Conservation (phyloP, 179 eudicot species). For the Patellifolia procumbens region DNA sequence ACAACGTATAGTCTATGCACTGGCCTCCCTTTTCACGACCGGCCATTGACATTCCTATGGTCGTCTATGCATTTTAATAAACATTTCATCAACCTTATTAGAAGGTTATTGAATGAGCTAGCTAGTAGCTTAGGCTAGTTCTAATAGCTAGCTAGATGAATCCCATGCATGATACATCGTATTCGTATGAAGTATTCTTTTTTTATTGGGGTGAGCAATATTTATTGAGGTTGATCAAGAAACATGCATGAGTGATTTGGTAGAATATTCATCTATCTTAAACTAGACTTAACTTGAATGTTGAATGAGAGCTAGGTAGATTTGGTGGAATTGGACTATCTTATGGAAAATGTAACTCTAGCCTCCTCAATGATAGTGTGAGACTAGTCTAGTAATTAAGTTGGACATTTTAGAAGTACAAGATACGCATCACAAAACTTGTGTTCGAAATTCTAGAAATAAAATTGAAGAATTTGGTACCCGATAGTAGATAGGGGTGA, state of each 20-base stretch:
- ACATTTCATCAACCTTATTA: background rate
- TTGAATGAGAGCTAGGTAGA: background rate
- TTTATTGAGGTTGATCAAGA: background rate
- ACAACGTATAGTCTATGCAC: background rate
- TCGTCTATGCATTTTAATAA: background rate
- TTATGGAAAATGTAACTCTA: background rate
- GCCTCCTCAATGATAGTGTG: background rate
- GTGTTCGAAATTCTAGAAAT: background rate
- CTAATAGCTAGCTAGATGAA: background rate
- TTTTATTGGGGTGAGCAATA: background rate
- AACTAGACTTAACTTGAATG: background rate
- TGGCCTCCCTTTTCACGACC: background rate
- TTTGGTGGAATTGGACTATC: background rate
- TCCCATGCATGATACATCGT: background rate
- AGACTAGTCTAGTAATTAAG: background rate
- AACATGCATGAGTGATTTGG: background rate
- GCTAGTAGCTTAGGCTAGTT: background rate
- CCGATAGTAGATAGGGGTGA: background rate
- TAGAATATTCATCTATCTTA: too few relatives aligned
- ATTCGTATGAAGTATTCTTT: too few relatives aligned
- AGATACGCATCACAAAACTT: background rate
- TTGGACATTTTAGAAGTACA: background rate
- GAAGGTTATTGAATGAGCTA: background rate
- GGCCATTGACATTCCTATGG: constrained; percentile 8
- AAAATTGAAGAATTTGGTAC: background rate